Evolutionary conservation across 2,329 filamentous ascomycete species (phyloP).

Genomic region (Xylariaceae sp.): DNA sequence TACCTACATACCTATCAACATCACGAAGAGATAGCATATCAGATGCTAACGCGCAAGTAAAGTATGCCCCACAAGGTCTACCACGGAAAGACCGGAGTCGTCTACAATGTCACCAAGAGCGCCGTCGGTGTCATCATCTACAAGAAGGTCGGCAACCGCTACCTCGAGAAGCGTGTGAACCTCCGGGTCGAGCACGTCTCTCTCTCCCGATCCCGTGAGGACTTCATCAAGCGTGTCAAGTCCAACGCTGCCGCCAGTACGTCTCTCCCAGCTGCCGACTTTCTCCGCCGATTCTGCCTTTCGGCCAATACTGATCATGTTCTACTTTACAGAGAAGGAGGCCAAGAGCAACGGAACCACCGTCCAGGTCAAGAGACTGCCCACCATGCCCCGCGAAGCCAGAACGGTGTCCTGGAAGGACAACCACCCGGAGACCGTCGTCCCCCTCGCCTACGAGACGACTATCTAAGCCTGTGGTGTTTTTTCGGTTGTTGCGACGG

Average conservation of each 20-base stretch:
- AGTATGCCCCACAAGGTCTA: slow-evolving; percentile 99
- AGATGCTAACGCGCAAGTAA: slow-evolving; percentile 35
- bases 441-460: slow-evolving; percentile 94
- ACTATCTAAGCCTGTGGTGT: slow-evolving; percentile 66
- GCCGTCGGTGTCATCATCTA: slow-evolving; percentile 98
- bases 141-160: slow-evolving; percentile 99
- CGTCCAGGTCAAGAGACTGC: slow-evolving; percentile 90
- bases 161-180: slow-evolving; percentile 99
- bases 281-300: not conserved
- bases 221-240: slow-evolving; percentile 19
- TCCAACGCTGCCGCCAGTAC: slow-evolving; percentile 2
- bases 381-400: slow-evolving; percentile 73
- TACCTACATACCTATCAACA: not conserved
- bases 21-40: not conserved
- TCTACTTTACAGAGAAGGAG: slow-evolving; percentile 87
- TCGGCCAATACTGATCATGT: slow-evolving; percentile 35
- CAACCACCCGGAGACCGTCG: slow-evolving; percentile 86
- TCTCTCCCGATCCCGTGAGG: slow-evolving; percentile 77
- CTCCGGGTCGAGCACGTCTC: slow-evolving; percentile 96
- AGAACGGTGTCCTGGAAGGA: slow-evolving; percentile 75
- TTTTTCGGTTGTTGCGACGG: slow-evolving; percentile 8
- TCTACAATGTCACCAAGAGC: slow-evolving; percentile 99
- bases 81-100: slow-evolving; percentile 97
- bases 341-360: slow-evolving; percentile 85
- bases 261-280: not conserved